Percentiles rank a stretch among this genome's conserved stretches.
Conservation (phyloP, 2,329 filamentous ascomycete genomes). For the Plectosphaerella plurivora region DNA sequence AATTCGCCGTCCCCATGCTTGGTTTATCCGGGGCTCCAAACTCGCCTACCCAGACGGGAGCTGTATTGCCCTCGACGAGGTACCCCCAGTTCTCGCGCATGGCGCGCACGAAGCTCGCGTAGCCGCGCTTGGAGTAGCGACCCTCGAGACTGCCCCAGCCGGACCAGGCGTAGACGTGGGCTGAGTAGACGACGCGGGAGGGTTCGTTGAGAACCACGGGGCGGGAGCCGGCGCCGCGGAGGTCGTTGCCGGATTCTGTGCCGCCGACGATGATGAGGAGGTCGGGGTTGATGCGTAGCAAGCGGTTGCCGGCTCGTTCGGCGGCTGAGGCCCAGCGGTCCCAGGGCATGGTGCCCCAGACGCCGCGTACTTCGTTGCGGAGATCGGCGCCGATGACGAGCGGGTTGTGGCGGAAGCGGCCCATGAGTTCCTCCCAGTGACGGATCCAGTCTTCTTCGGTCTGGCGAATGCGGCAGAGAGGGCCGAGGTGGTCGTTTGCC, state of each 20-base stretch:
- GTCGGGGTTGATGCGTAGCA: conserved; percentile 54
- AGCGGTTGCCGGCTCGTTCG: conserved; percentile 56
- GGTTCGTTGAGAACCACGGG: conserved; percentile 54
- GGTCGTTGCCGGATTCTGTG: conserved; percentile 62
- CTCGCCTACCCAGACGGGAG: conserved; percentile 67
- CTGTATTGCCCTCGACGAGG: conserved; percentile 48
- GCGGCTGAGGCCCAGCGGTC: conserved; percentile 58
- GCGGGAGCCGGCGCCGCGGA: conserved; percentile 48
- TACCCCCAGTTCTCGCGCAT: conserved; percentile 66
- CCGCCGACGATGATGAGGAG: conserved; percentile 68
- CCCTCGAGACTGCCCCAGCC: conserved; percentile 61
- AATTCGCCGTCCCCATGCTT: conserved; percentile 53
- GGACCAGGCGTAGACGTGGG: conserved; percentile 66
- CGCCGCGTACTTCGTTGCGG: conserved; percentile 63
- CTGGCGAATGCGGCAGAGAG: conserved; percentile 56
- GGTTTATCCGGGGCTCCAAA: conserved; percentile 55
- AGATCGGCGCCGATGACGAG: conserved; percentile 63
- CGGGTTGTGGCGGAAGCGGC: conserved; percentile 51
- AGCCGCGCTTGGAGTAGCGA: conserved; percentile 56
- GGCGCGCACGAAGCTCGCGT: conserved; percentile 56
- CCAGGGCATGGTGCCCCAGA: conserved; percentile 68
- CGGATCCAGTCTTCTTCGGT: conserved; percentile 62
- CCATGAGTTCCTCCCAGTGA: conserved; percentile 64
- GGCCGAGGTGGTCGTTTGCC: conserved; percentile 60
- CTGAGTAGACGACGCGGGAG: conserved; percentile 59